A percentile compares a stretch with the other conserved stretches of the same genome.
Evolutionary conservation across 805 yeast species (phyloP).

Genomic region (Starmerella khaoyaiensis): DNA sequence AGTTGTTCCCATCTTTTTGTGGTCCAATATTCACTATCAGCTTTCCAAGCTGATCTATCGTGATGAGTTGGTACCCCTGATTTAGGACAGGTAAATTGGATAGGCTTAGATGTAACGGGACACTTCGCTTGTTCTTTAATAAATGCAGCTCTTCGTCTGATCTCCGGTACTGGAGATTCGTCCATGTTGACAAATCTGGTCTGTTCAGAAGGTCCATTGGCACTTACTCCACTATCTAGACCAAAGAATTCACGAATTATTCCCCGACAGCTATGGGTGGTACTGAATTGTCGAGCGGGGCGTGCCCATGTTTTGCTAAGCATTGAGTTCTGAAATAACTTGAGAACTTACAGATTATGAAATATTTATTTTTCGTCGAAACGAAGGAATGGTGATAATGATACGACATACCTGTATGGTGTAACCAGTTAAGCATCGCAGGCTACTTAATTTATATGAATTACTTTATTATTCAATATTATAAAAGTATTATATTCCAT

Average conservation of each 20-base stretch:
- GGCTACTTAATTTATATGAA: no score
- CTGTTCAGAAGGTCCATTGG: conserved; percentile 43
- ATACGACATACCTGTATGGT: no score
- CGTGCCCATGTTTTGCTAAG: neutral
- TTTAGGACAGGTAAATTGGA: conserved; percentile 76
- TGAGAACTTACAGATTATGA: no score
- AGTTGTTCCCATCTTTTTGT: conserved; percentile 55
- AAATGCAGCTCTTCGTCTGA: conserved; percentile 81
- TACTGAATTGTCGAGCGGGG: conserved; percentile 26
- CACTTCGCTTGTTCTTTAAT: conserved; percentile 79
- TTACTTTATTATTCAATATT: no score
- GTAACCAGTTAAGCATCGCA: no score
- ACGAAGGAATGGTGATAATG: no score
- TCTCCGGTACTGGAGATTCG: conserved; percentile 74
- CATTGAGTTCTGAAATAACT: conserved; percentile 1
- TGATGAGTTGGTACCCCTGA: conserved; percentile 97
- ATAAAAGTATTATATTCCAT: no score
- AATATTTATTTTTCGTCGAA: no score
- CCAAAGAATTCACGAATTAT: conserved; percentile 21
- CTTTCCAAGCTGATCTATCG: conserved; percentile 76
- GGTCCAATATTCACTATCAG: conserved; percentile 59
- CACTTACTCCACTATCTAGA: conserved; percentile 15
- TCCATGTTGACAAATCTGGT: conserved; percentile 84
- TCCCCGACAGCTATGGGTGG: conserved; percentile 25
- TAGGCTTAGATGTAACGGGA: conserved; percentile 73